Evolutionary conservation across 371 early-diverging fungal genomes (phyloP), one percentile per base, ranked within the genome.

Genomic region (Zopfochytrium polystomum): DNA sequence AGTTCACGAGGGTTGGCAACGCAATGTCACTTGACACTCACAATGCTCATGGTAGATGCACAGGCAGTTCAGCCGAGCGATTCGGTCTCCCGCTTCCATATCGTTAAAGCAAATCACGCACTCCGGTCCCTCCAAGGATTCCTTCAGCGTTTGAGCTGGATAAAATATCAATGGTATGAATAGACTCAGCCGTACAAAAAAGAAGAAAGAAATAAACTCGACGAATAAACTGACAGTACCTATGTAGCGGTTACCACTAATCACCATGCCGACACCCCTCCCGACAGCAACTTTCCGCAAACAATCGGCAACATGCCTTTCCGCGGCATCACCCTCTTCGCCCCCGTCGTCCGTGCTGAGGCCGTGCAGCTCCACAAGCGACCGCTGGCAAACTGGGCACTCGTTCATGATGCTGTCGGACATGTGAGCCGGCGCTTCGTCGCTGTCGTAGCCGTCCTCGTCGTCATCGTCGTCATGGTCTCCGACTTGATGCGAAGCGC

Each of bases 91-190:
- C 78, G 65, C 42, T 43, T 58, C 55, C 54, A 60, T 50, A 11
- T 93, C 94, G 49, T 92, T 91, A 75, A 93, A 88, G 76, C 94
- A 93, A 52, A 93, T 93, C 0, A 89, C 81, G 63, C 94, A 93
- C 70, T 93, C 94, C n/a, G n/a, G n/a, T 3, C 45, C 59, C 5
- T 46, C 58, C 2, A 68, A 3, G 11, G 18, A 44, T 26, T 65
- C 70, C 38, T 56, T 59, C 25, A 75, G 60, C n/a, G 61, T 61
- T 58, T 71, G 71, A 15, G 65, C 75, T 73, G 42, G 15, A 29
- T 11, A n/a, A n/a, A n/a, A n/a, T n/a, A n/a, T n/a, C n/a, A n/a
- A n/a, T n/a, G n/a, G n/a, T n/a, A n/a, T n/a, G n/a, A n/a, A n/a
- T n/a, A n/a, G n/a, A n/a, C n/a, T n/a, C n/a, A n/a, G n/a, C n/a